A percentile compares a stretch with the other conserved stretches of the same genome.
phyloP scores from a whole-genome alignment of 2,329 filamentous ascomycete genomes.

The Lasiodiplodia gonubiensis region DNA sequence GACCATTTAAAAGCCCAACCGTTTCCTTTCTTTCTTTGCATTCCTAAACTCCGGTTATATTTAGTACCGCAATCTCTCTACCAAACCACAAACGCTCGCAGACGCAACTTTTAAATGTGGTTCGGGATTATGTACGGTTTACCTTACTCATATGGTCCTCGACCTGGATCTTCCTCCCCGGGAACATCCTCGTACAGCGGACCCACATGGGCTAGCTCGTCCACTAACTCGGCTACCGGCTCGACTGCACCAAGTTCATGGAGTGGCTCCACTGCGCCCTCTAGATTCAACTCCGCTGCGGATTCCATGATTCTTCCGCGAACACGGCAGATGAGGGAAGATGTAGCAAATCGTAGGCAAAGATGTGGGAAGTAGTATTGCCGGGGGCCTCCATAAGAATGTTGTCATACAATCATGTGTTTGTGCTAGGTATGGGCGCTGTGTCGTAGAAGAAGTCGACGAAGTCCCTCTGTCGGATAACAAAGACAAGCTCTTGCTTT shows the following conservation, averaged over 20 bases:
- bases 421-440: not conserved
- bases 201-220: not conserved
- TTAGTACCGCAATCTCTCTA: not conserved
- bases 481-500: not conserved
- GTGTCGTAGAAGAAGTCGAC: not conserved
- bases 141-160: not conserved
- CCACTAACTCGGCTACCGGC: not conserved
- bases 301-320: slow-evolving; percentile 7
- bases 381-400: not conserved
- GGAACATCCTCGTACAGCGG: not conserved
- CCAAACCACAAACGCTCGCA: not conserved
- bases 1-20: not conserved
- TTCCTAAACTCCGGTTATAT: not conserved
- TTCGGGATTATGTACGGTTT: not conserved
- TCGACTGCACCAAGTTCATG: not conserved
- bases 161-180: not conserved
- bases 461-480: not conserved
- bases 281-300: not conserved
- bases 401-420: not conserved
- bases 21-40: not conserved
- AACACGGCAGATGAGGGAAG: not conserved
- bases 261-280: slow-evolving; percentile 2
- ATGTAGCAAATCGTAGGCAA: not conserved
- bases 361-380: not conserved
- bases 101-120: not conserved